These are phyloP conservation scores for Flaveria ramosissima DNA, from an alignment of 129 eudicot species.

Conservation along the genomic window DNA sequence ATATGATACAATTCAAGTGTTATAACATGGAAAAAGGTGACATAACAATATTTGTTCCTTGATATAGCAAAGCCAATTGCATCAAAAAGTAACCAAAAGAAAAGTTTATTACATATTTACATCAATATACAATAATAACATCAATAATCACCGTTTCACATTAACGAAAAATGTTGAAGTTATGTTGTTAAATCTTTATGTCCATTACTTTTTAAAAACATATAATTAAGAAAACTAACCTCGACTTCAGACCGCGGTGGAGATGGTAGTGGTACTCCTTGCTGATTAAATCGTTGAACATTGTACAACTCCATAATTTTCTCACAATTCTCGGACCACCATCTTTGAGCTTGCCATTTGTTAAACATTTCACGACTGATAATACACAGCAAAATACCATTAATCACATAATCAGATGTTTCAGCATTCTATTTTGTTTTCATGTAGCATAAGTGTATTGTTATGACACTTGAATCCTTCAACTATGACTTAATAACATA, in stretches of 20 bases:
- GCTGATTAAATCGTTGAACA: conserved; percentile 67
- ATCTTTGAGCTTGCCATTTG: conserved; percentile 95
- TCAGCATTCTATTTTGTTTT: too few species aligned
- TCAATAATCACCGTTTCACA: neutral
- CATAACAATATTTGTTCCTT: neutral
- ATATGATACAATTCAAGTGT: neutral
- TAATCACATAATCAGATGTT: neutral
- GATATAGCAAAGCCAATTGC: neutral
- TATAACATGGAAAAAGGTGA: neutral
- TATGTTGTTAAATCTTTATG: neutral
- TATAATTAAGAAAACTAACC: conserved; percentile 40
- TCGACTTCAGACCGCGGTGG: conserved; percentile 73
- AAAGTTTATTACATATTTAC: neutral
- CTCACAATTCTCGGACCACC: conserved; percentile 97
- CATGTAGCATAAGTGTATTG: too few species aligned
- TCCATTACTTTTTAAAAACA: neutral
- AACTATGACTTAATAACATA: neutral
- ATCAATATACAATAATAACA: too few species aligned
- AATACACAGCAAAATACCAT: conserved; percentile 26
- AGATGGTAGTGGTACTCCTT: conserved; percentile 56
- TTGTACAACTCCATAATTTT: conserved; percentile 92
- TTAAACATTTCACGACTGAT: conserved; percentile 87
- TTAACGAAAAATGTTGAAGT: neutral
- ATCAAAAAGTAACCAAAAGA: neutral
- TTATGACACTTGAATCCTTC: too few species aligned